Evolutionary conservation across 768 basidiomycete genomes (phyloP).

Genomic region (Coprinopsis cinerea): DNA sequence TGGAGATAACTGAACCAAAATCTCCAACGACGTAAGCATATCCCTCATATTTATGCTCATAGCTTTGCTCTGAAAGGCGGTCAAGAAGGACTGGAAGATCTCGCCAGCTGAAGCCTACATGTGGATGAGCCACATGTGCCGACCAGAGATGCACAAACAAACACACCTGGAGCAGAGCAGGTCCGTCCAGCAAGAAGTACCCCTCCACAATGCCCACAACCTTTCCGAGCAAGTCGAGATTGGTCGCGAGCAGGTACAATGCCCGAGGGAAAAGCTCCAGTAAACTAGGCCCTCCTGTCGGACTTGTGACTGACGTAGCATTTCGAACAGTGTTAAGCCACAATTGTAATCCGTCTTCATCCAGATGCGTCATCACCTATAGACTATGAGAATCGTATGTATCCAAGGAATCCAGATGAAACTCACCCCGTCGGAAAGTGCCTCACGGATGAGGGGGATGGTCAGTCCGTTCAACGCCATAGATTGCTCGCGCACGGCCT

Average conservation of each 20-base stretch:
- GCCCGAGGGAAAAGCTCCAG: conserved; percentile 62
- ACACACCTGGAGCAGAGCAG: conserved; percentile 56
- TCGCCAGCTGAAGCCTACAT: conserved; percentile 35
- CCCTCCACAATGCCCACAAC: conserved; percentile 65
- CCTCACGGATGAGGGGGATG: conserved; percentile 59
- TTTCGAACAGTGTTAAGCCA: conserved; percentile 73
- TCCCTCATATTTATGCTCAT: conserved; percentile 53
- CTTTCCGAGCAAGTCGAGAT: conserved; percentile 71
- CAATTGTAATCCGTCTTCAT: conserved; percentile 70
- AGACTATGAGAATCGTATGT: conserved; percentile 5
- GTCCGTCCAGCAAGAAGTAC: conserved; percentile 70
- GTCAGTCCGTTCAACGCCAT: conserved; percentile 47
- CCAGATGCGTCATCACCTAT: conserved; percentile 63
- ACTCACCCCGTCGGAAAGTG: conserved; percentile 51
- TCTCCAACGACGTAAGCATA: conserved; percentile 50
- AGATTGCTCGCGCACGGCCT: conserved; percentile 68
- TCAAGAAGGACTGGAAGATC: conserved; percentile 51
- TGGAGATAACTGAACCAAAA: conserved; percentile 61
- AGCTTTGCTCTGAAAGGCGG: conserved; percentile 44
- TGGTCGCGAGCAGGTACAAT: conserved; percentile 52
- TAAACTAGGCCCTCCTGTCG: conserved; percentile 44
- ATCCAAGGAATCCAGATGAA: neutral
- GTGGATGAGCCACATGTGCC: too few relatives aligned
- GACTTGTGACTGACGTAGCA: conserved; percentile 43
- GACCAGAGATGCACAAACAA: too few relatives aligned